phyloP scores from a whole-genome alignment of 768 basidiomycete genomes.

The Calocybe indica region DNA sequence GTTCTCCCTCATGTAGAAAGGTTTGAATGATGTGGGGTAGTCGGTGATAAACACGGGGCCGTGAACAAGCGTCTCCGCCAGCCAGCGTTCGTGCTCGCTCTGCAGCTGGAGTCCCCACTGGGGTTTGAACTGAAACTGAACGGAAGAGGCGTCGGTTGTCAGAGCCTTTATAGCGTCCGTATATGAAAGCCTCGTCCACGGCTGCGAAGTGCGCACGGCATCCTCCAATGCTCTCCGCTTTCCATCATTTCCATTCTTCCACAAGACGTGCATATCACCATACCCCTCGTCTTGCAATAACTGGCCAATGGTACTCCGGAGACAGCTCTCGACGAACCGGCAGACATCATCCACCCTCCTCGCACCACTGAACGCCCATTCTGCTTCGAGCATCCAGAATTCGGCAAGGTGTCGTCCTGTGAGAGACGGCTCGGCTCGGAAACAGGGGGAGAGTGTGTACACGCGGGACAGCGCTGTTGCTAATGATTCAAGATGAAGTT shows the following conservation, averaged over 20 bases:
- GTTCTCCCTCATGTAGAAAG: slow-evolving; percentile 93
- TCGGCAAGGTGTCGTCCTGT: slow-evolving; percentile 93
- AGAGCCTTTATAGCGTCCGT: slow-evolving; percentile 66
- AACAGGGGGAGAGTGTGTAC: slow-evolving; percentile 90
- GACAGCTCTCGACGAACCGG: slow-evolving; percentile 30
- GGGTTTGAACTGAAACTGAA: slow-evolving; percentile 50
- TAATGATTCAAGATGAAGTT: slow-evolving; percentile 91
- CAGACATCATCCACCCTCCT: slow-evolving; percentile 35
- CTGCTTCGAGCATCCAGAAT: slow-evolving; percentile 99
- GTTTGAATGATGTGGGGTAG: slow-evolving; percentile 80
- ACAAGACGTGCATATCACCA: slow-evolving; percentile 29
- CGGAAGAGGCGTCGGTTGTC: slow-evolving; percentile 21
- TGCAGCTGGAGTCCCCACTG: slow-evolving; percentile 68
- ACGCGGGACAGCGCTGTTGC: slow-evolving; percentile 73
- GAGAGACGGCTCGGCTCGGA: slow-evolving; percentile 86
- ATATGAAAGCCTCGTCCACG: slow-evolving; percentile 78
- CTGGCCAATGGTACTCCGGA: slow-evolving; percentile 18
- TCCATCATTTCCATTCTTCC: slow-evolving; percentile 31
- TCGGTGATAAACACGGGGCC: slow-evolving; percentile 90
- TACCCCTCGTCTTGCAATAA: slow-evolving; percentile 8
- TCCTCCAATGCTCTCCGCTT: slow-evolving; percentile 28
- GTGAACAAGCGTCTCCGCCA: slow-evolving; percentile 60
- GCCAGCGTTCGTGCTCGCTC: slow-evolving; percentile 91
- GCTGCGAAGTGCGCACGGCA: slow-evolving; percentile 23
- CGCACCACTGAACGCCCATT: slow-evolving; percentile 49